Evolutionary conservation across 192 early-diverging fungal genomes (phyloP).

Genomic region (Funneliformis mosseae): DNA sequence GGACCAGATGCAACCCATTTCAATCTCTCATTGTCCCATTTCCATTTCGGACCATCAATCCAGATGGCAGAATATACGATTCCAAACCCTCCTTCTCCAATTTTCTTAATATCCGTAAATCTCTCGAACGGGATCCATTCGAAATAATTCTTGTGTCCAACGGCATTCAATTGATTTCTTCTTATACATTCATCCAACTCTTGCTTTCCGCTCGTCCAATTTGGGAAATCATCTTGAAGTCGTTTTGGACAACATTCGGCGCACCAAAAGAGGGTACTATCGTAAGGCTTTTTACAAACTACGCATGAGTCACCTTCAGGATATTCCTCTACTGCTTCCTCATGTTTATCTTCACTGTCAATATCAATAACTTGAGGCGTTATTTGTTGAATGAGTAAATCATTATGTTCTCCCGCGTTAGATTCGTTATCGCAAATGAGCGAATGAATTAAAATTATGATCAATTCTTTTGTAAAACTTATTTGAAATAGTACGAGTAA

Average conservation of each 20-base stretch:
- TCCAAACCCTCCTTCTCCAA: not conserved
- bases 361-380: not conserved
- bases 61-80: conserved; percentile 8
- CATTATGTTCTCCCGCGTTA: too few species aligned
- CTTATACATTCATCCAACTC: not conserved
- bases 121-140: conserved; percentile 19
- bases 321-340: not conserved
- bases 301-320: not conserved
- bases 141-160: not conserved
- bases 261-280: conserved; percentile 6
- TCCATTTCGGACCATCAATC: conserved; percentile 13
- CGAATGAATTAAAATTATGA: too few species aligned
- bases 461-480: too few species aligned
- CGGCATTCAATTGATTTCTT: not conserved
- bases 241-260: not conserved
- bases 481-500: too few species aligned
- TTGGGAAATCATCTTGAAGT: not conserved
- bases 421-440: too few species aligned
- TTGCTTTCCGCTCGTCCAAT: conserved; percentile 13
- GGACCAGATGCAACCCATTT: not conserved
- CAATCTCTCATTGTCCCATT: not conserved
- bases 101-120: not conserved
- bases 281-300: not conserved
- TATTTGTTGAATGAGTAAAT: too few species aligned
- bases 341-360: not conserved